Evolutionary conservation across 2,329 filamentous ascomycete genomes (phyloP).

Genomic region (Ustilaginoidea virens): DNA sequence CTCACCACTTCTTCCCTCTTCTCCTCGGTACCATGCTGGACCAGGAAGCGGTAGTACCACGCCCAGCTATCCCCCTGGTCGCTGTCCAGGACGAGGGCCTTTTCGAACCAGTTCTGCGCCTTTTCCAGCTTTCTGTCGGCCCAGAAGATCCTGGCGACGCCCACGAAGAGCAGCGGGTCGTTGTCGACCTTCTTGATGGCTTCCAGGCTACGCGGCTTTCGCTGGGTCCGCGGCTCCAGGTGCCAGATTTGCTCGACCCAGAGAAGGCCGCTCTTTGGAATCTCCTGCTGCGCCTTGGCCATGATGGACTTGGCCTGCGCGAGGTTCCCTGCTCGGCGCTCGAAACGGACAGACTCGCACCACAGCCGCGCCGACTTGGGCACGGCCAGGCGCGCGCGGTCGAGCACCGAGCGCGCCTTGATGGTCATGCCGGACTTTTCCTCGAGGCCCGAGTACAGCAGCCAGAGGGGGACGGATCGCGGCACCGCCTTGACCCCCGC

Average conservation of each 20-base stretch:
- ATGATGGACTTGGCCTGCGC: slow-evolving; percentile 80
- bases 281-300: slow-evolving; percentile 84
- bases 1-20: slow-evolving; percentile 73
- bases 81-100: slow-evolving; percentile 74
- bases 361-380: slow-evolving; percentile 76
- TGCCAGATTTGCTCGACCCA: slow-evolving; percentile 96
- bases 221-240: slow-evolving; percentile 78
- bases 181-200: slow-evolving; percentile 96
- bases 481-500: slow-evolving; percentile 79
- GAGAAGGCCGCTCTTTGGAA: slow-evolving; percentile 71
- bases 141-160: slow-evolving; percentile 94
- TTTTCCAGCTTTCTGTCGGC: slow-evolving; percentile 82
- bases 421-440: slow-evolving; percentile 71
- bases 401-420: slow-evolving; percentile 86
- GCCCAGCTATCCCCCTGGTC: slow-evolving; percentile 91
- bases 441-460: slow-evolving; percentile 77
- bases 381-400: slow-evolving; percentile 75
- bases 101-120: slow-evolving; percentile 94
- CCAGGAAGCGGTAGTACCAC: slow-evolving; percentile 91
- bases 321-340: slow-evolving; percentile 72
- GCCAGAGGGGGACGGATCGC: slow-evolving; percentile 73
- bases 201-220: slow-evolving; percentile 80
- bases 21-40: slow-evolving; percentile 86
- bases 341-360: slow-evolving; percentile 86
- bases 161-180: slow-evolving; percentile 76